These are phyloP conservation scores for Hyaloscypha finlandica DNA, from an alignment of 495 filamentous ascomycete genomes.

Conservation along the genomic window DNA sequence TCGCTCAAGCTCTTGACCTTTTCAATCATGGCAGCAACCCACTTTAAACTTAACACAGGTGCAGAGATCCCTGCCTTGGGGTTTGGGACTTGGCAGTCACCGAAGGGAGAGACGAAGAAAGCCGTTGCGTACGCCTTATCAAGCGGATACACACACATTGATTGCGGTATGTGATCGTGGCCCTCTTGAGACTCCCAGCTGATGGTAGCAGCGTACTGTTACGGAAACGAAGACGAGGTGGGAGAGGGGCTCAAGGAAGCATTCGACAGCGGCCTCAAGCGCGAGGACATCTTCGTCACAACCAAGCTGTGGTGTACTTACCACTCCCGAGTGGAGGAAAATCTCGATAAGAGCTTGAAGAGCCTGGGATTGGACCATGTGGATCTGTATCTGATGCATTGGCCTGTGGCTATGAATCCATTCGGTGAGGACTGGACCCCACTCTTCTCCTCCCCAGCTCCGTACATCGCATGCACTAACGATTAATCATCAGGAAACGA, in stretches of 20 bases:
- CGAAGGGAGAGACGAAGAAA: constrained; percentile 57
- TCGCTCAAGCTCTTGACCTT: background rate
- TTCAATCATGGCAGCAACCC: constrained; percentile 47
- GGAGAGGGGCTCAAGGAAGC: constrained; percentile 61
- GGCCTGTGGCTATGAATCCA: constrained; percentile 82
- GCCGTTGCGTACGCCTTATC: constrained; percentile 59
- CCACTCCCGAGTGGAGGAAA: constrained; percentile 64
- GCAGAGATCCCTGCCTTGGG: constrained; percentile 74
- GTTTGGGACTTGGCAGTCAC: constrained; percentile 77
- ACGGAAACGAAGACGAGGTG: constrained; percentile 60
- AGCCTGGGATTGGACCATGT: constrained; percentile 76
- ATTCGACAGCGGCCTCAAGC: constrained; percentile 65
- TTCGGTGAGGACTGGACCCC: constrained; percentile 47
- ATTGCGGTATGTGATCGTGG: constrained; percentile 39
- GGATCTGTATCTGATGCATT: constrained; percentile 80
- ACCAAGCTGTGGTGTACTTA: constrained; percentile 85
- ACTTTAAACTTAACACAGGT: constrained; percentile 76
- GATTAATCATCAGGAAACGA: constrained; percentile 54
- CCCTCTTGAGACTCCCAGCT: constrained; percentile 1
- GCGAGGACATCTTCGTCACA: constrained; percentile 80
- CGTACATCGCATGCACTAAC: constrained; percentile 19
- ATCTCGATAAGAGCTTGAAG: constrained; percentile 70
- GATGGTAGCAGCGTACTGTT: constrained; percentile 47
- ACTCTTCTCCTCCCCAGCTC: constrained; percentile 22
- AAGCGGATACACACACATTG: constrained; percentile 65